A percentile compares a stretch with the other conserved stretches of the same genome.
Evolutionary conservation across 768 basidiomycete genomes (phyloP).

Genomic region (Austroboletus eburneus): DNA sequence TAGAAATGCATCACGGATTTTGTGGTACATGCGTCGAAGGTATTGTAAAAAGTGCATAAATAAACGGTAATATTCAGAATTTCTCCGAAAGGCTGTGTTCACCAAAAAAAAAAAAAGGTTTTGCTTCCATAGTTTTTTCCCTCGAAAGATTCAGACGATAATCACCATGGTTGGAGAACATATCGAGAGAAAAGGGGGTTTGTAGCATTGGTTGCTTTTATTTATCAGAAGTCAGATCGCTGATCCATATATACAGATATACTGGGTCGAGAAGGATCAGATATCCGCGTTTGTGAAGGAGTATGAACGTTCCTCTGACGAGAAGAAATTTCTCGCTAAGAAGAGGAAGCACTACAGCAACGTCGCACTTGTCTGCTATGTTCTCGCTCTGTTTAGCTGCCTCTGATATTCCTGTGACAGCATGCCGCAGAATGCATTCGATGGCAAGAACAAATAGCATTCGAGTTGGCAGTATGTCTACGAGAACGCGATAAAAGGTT

Average conservation of each 20-base stretch:
- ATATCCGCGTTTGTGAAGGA: conserved; percentile 4
- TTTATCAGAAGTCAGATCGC: neutral
- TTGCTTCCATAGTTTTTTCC: neutral
- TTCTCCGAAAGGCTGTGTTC: neutral
- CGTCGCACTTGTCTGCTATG: conserved; percentile 4
- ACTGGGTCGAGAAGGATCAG: conserved; percentile 14
- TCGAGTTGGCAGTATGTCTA: too few relatives aligned
- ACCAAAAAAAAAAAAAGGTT: conserved; percentile 5
- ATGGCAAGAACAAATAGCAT: conserved; percentile 12
- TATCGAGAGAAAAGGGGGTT: conserved; percentile 4
- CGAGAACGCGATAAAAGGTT: too few relatives aligned
- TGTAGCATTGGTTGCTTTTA: neutral
- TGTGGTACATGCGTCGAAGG: conserved; percentile 19
- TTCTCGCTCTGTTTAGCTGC: neutral
- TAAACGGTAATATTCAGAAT: conserved; percentile 6
- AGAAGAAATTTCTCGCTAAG: conserved; percentile 4
- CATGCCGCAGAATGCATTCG: conserved; percentile 7
- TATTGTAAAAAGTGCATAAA: conserved; percentile 12
- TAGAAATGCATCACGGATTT: conserved; percentile 3
- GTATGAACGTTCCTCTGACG: conserved; percentile 1
- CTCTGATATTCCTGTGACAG: neutral
- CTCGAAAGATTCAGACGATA: neutral
- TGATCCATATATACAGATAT: neutral
- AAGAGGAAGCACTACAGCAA: neutral
- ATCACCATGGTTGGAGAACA: neutral